Base-by-base conservation (phyloP, 2,329 filamentous ascomycete genomes). In the Grosmannia clavigera region DNA sequence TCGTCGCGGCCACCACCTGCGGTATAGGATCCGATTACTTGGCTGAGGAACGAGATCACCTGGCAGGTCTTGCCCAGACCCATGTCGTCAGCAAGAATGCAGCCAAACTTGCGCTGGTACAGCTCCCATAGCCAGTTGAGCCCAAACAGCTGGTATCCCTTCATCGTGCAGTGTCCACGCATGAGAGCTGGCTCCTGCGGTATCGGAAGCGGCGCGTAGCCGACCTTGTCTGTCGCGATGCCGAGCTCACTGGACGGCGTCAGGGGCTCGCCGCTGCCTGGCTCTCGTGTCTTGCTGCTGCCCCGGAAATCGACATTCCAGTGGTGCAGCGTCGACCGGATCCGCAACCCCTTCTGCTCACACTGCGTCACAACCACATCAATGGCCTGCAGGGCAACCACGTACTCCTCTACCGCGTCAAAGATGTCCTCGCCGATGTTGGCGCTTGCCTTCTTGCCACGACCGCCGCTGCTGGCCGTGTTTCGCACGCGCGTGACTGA, bases 31-130 rank as follows among this genome's bases (percentile, higher is more conserved):
- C 91, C 84, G 19, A 88, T 84, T 31, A 99, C 77, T 67, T 96
- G 86, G 19, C 90, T 88, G 54, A 99, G 79, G 67, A 99, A 90
- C 0, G 90, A 85, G 66, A 99, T 96, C 63, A 97, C 90, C 68
- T 99, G 92, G 67, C 91, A 96, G 0, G 94, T 99, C 77, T 99
- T 99, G 54, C 94, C 94, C 50, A 92, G 77, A 58, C 89, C 94
- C 94, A 99, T 99, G 70, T 99, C 94, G 70, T 99, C 94, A 1
- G 94, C 94, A 22, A 99, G 78, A 60, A 99, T 97, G 64, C 91
- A 92, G 54, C 90, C 92, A 58, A 95, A 81, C 33, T 85, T 80
- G 61, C 88, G 85, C 58, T 85, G 80, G 74, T 90, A 95, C 16
- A 99, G 79, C 54, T 97, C 74, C 60, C 86, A 84, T 68, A 99